phyloP scores from a whole-genome alignment of 371 early-diverging fungal species.

The Fennellomyces sp. region DNA sequence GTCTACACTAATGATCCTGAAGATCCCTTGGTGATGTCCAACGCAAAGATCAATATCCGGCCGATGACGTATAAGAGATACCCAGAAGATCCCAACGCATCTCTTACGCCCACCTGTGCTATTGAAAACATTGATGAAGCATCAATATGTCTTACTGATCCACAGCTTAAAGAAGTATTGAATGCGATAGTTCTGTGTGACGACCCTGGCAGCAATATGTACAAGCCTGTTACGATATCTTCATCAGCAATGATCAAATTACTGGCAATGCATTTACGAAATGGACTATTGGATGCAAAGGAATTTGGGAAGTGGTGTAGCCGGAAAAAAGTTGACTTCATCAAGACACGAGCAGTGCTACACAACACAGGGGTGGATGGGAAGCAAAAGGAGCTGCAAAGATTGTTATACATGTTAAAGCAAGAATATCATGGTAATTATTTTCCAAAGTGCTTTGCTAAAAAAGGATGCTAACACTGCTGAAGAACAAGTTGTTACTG shows the following conservation, averaged over 20 bases:
- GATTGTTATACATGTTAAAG: not conserved
- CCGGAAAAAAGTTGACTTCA: not conserved
- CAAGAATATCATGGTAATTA: not conserved
- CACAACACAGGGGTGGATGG: not conserved
- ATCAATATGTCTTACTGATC: not conserved
- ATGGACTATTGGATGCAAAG: not conserved
- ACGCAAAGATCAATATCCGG: not conserved
- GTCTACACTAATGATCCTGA: not conserved
- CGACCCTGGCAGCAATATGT: not conserved
- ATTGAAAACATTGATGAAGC: not conserved
- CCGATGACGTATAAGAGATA: not conserved
- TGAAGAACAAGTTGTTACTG: not conserved
- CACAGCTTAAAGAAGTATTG: not conserved
- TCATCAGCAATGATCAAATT: not conserved
- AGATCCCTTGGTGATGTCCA: not conserved
- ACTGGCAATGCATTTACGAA: not conserved
- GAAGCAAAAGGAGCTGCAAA: too few relatives aligned
- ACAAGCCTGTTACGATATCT: not conserved
- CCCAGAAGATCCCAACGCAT: not conserved
- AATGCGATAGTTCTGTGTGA: not conserved
- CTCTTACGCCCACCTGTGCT: not conserved
- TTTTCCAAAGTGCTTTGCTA: not conserved
- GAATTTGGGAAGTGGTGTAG: constrained; percentile 2
- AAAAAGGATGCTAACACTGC: not conserved
- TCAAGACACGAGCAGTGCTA: not conserved